These are phyloP conservation scores for Rutstroemia sydowiana DNA, from an alignment of 2,329 filamentous ascomycete genomes.

Conservation along the genomic window DNA sequence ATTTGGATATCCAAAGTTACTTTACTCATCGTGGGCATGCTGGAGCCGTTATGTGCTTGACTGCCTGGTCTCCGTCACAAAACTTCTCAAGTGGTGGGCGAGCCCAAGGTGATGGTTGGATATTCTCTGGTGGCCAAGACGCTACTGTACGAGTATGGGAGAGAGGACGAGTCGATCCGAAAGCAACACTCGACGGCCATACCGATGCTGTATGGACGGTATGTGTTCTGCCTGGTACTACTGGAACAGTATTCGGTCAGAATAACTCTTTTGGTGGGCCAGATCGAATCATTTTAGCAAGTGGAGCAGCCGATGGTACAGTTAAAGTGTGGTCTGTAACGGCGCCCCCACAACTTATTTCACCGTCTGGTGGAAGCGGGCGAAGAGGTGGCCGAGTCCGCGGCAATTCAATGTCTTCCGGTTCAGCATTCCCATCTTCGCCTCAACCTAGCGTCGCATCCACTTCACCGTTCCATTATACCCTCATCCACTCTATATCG, in stretches of 20 bases:
- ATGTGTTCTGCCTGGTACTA: constrained; percentile 80
- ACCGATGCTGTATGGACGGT: constrained; percentile 95
- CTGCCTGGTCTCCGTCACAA: constrained; percentile 78
- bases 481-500: constrained; percentile 78
- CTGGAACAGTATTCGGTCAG: constrained; percentile 73
- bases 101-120: constrained; percentile 89
- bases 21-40: constrained; percentile 93
- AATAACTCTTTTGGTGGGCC: constrained; percentile 67
- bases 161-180: constrained; percentile 85
- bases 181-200: constrained; percentile 88
- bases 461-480: constrained; percentile 79
- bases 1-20: constrained; percentile 85
- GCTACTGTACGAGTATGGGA: constrained; percentile 93
- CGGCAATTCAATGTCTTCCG: constrained; percentile 89
- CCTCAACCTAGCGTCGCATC: constrained; percentile 85
- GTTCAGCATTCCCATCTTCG: constrained; percentile 82
- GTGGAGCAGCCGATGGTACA: constrained; percentile 82
- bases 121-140: constrained; percentile 95
- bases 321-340: constrained; percentile 94
- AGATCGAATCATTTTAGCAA: constrained; percentile 84
- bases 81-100: constrained; percentile 86
- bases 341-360: constrained; percentile 76
- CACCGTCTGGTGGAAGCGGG: constrained; percentile 61
- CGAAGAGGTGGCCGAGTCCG: constrained; percentile 71
- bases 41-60: constrained; percentile 80